These are phyloP conservation scores for Stagonosporopsis vannaccii DNA, from an alignment of 2,329 filamentous ascomycete genomes.

Conservation along the genomic window DNA sequence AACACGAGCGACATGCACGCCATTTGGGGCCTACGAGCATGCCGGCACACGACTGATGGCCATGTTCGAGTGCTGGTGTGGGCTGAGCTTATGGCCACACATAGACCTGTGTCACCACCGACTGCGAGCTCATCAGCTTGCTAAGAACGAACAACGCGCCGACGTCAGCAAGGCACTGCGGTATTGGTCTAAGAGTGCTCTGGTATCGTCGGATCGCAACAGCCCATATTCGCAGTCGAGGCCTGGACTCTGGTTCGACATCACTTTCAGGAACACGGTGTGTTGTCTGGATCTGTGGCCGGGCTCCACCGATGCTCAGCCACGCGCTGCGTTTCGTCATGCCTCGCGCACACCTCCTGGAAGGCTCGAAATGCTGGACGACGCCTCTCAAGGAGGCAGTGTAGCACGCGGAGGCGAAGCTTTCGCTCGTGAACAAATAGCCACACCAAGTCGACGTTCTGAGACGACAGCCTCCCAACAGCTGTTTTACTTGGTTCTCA, in stretches of 20 bases:
- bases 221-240: not conserved
- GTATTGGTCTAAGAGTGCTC: not conserved
- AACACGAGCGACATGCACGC: not conserved
- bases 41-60: not conserved
- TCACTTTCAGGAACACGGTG: not conserved
- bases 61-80: not conserved
- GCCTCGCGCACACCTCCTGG: constrained; percentile 9
- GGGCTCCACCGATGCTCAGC: constrained; percentile 21
- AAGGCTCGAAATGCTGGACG: constrained; percentile 1
- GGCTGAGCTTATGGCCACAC: not conserved
- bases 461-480: not conserved
- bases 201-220: not conserved
- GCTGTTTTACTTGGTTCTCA: not conserved
- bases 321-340: constrained; percentile 13
- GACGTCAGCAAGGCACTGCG: not conserved
- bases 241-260: not conserved
- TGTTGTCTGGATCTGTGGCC: not conserved
- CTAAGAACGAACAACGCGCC: not conserved
- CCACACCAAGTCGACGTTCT: not conserved
- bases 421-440: constrained; percentile 9
- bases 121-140: not conserved
- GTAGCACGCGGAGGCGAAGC: constrained; percentile 6
- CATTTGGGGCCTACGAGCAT: not conserved
- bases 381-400: constrained; percentile 17
- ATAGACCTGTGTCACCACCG: not conserved